Base-by-base conservation (phyloP, 164 flowering plant genomes). In the Euptelea pleiosperma region DNA sequence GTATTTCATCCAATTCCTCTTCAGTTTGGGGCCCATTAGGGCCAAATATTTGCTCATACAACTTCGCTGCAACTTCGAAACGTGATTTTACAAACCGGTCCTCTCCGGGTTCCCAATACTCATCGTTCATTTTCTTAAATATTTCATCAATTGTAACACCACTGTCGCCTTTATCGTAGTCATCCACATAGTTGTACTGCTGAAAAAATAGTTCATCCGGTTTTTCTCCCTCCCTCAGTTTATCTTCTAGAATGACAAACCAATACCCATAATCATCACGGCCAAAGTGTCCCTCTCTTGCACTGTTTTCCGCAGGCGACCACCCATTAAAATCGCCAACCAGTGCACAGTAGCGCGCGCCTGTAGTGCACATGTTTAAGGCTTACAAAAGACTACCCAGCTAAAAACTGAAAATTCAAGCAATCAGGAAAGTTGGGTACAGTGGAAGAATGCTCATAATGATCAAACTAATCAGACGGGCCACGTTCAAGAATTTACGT, bases 81-180 rank as follows among this genome's bases (percentile, higher is more conserved):
- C 91, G 89, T 64, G 78, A 54, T 31, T 89, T 85, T 3, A 82
- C 12, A 56, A 52, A 84, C 10, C 85, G 74, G 46, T 87, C 96
- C 64, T 93, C 98, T 37, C 96, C 97, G 52, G 97, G 98, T 70
- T 89, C 96, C 96, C 96, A 93, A 47, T 93, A 93, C 31, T 92
- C 94, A 52, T 87, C 95, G 74, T 85, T 68, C 67, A 85, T 82
- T 79, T 62, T 81, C 72, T 84, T 67, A 40, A 85, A 66, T 21
- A 84, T 24, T 63, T 89, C 96, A n/a, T 86, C 81, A 62, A 79
- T 73, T 26, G 78, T 75, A 68, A 84, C 75, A 42, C 93, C 96
- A 73, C 80, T 83, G 57, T 93, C 97, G 48, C 98, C 98, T 78
- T 83, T 89, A 64, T 93, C 98, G 71, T 80, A 85, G 72, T 89